Percentiles rank a stretch among this genome's conserved stretches.
Evolutionary conservation across 257 asterid genomes (phyloP).

Genomic region (Echites panduratus): DNA sequence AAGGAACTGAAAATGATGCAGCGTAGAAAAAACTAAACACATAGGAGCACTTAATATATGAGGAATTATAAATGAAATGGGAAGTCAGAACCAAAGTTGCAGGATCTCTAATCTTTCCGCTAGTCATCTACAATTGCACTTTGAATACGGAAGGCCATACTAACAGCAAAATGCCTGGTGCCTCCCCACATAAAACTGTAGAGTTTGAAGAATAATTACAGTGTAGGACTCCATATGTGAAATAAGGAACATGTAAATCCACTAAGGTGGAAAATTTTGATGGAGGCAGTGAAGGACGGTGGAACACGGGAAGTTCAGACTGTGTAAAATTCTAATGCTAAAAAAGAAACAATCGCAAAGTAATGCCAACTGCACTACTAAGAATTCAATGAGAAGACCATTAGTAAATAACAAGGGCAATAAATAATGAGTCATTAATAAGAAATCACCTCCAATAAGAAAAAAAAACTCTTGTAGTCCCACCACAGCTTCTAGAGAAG

Average conservation of each 20-base stretch:
- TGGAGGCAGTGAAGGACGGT: constrained; percentile 1
- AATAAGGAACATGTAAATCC: background rate
- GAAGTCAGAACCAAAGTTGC: background rate
- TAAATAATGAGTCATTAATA: background rate
- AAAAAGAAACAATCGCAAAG: background rate
- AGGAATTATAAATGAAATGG: background rate
- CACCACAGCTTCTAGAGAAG: constrained; percentile 43
- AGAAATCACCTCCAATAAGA: constrained; percentile 63
- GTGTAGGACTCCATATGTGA: background rate
- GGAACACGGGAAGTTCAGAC: background rate
- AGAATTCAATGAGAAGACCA: background rate
- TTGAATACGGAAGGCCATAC: background rate
- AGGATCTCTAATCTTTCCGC: no score
- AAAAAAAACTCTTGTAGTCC: constrained; percentile 37
- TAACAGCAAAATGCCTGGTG: background rate
- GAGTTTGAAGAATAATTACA: background rate
- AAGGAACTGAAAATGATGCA: background rate
- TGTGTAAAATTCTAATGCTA: background rate
- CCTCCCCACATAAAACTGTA: background rate
- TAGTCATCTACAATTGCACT: background rate
- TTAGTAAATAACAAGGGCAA: background rate
- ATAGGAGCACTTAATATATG: background rate
- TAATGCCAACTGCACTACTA: background rate
- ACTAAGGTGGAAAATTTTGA: background rate
- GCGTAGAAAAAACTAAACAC: background rate